Evolutionary conservation across 2,329 filamentous ascomycete genomes (phyloP), one percentile per base, ranked within the genome.

Genomic region (Penicillium griseofulvum): DNA sequence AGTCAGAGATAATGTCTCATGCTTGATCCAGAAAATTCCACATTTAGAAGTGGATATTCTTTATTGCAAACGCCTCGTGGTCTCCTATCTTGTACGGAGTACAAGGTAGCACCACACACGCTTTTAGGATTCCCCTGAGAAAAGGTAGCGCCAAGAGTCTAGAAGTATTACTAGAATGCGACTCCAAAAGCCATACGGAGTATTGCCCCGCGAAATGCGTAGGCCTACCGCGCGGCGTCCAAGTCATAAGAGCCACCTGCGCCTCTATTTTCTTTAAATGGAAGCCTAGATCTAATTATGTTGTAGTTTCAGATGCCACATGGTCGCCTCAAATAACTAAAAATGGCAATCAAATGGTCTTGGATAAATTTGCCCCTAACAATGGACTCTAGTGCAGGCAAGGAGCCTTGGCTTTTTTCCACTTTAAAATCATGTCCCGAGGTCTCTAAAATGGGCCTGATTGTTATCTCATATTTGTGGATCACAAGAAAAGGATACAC

Each of bases 321-420:
- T 41, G 11, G 19, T 54, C 33, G 8, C 39, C 5, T 37, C 19
- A 7, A 38, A 9, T 22, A 19, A 33, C 22, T 28, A 16, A n/a
- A 33, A 34, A 34, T 24, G 12, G 9, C 12, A 39, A 34, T 37
- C 33, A 26, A 11, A 55, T 45, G 6, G 39, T 5, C 19, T 19
- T 16, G 11, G 44, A 14, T 31, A 22, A 29, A 19, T 43, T 54
- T 37, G 46, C 24, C 47, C 19, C 47, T 34, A 45, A 51, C 17
- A 51, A 26, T 36, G 12, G n/a, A 38, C 47, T 51, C 39, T 51
- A 45, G 52, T 22, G 52, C 38, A 44, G 14, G 11, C 24, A 31
- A 41, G 9, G 24, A 49, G 51, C 14, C 51, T 54, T 49, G 45
- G 45, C 45, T 28, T 28, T 48, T 19, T 16, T 29, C 19, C 28